Evolutionary conservation across 345 rosid species (phyloP).

Genomic region (Eucalyptus tenuipes): DNA sequence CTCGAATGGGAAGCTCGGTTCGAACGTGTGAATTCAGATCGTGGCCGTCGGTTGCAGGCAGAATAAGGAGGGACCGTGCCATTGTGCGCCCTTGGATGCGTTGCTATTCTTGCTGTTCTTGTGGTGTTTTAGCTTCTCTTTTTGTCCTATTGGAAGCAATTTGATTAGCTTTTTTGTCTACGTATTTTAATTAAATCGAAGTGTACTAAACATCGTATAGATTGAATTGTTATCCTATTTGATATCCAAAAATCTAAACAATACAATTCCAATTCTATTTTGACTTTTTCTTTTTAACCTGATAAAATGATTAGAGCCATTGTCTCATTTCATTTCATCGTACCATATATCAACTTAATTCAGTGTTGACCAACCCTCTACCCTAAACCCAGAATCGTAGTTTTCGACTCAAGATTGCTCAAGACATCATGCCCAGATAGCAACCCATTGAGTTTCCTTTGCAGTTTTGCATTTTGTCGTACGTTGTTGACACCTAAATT

Average conservation of each 20-base stretch:
- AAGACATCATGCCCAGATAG: too few species aligned
- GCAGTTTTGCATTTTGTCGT: too few species aligned
- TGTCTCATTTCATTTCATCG: too few species aligned
- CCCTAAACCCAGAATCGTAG: too few species aligned
- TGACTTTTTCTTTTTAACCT: too few species aligned
- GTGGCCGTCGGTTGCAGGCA: not conserved
- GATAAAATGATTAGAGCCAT: too few species aligned
- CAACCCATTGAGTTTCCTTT: too few species aligned
- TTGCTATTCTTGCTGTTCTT: not conserved
- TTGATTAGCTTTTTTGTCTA: not conserved
- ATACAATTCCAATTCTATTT: not conserved
- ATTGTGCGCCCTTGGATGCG: not conserved
- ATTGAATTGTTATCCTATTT: not conserved
- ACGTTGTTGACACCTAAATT: too few species aligned
- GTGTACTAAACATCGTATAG: too few species aligned
- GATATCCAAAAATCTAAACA: not conserved
- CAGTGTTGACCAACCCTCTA: too few species aligned
- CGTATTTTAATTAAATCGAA: not conserved
- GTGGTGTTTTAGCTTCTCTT: not conserved
- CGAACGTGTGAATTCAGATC: not conserved
- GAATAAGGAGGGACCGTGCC: not conserved
- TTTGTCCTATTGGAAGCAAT: not conserved
- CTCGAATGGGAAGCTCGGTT: not conserved
- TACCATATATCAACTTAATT: too few species aligned
- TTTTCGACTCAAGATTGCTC: too few species aligned